Conservation (phyloP, 257 asterid genomes). For the Eucommia ulmoides region DNA sequence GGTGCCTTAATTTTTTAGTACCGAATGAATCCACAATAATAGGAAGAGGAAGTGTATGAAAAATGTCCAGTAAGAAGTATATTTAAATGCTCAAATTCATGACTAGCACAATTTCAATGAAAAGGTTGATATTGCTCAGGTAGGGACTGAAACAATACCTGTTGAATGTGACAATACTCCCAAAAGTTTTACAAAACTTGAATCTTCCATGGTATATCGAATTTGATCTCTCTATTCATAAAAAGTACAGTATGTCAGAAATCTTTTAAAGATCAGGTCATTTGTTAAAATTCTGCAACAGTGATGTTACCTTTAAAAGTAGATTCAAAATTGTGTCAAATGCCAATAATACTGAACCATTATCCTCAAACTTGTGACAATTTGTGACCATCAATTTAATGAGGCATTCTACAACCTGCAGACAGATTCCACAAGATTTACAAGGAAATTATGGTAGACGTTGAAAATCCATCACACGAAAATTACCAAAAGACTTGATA, state of each 20-base stretch:
- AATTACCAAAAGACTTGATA: neutral
- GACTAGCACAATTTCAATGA: neutral
- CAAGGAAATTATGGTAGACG: too few relatives aligned
- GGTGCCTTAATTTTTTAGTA: neutral
- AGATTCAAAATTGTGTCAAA: slow-evolving; percentile 75
- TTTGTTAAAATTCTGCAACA: neutral
- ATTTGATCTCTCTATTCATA: slow-evolving; percentile 31
- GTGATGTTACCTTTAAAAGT: slow-evolving; percentile 36
- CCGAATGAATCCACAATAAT: neutral
- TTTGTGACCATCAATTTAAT: slow-evolving; percentile 33
- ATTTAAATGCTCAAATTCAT: neutral
- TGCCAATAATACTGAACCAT: slow-evolving; percentile 51
- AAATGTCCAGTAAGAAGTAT: neutral
- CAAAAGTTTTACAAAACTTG: slow-evolving; percentile 48
- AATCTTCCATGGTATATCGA: slow-evolving; percentile 19
- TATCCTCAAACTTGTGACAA: slow-evolving; percentile 23
- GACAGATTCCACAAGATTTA: too few relatives aligned
- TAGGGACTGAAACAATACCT: slow-evolving; percentile 21
- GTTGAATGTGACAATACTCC: slow-evolving; percentile 52
- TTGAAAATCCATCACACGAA: neutral
- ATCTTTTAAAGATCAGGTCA: slow-evolving; percentile 1
- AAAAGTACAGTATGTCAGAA: slow-evolving; percentile 7
- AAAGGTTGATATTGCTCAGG: neutral
- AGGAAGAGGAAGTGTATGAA: neutral
- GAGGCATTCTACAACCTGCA: slow-evolving; percentile 60